Evolutionary conservation across 495 filamentous ascomycete genomes (phyloP), one percentile per base, ranked within the genome.

Genomic region (Tricharina praecox): DNA sequence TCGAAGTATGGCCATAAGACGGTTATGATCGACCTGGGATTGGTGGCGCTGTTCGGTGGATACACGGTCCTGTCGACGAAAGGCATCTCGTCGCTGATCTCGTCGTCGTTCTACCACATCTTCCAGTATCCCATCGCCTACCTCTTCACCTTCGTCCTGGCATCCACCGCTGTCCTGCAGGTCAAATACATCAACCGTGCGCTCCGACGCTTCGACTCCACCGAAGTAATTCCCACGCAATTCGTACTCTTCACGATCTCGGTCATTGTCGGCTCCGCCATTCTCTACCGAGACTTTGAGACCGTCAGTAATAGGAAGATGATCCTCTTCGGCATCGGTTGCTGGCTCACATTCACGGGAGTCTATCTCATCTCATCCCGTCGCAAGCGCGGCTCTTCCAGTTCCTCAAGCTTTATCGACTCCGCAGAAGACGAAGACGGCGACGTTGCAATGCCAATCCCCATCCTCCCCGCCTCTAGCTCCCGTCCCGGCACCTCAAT

Each of bases 21-120:
- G n/a, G 88, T 97, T 50, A 62, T 95, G 33, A 86, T 97, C 36
- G 90, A 97, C 58, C 70, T 97, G 7, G 87, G 88, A 3, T 73
- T 97, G 11, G 90, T 97, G 9, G 90, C 79, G 1, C 66, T 97
- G 4, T 94, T 88, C 63, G 90, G 86, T 44, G 90, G 83, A 45
- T 97, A 95, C 65, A 97, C 90, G 8, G 90, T 82, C 30, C 72
- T 97, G 10, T 84, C 88, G 4, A 97, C 90, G 28, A 97, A 96
- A 62, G 90, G 90, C 48, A 82, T 97, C 15, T 87, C 90, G 3
- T 95, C 90, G 0, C 76, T 97, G 61, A 72, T 97, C 34, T 93
- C 88, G 2, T 85, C 81, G 21, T 90, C 79, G 1, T 70, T 94
- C 16, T 84, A 85, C 70, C 78, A 78, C 47, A 81, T 81, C 5